Conservation (phyloP, 2,329 filamentous ascomycete species). For the Aspergillus spinulosporus region DNA sequence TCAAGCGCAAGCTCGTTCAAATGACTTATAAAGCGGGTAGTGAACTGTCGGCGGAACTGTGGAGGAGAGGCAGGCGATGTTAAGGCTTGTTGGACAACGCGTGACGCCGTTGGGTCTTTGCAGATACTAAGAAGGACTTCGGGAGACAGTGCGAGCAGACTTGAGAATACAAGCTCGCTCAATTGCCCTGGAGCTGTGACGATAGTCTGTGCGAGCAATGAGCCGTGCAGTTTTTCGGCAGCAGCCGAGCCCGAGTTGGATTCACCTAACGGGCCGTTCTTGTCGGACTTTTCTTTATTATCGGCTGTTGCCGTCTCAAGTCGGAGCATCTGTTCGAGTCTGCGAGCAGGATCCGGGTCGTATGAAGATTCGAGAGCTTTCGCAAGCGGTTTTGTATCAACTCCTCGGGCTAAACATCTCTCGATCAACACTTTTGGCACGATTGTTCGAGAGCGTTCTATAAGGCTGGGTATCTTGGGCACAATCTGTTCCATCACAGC, state of each 20-base stretch:
- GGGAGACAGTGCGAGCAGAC: constrained; percentile 61
- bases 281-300: constrained; percentile 47
- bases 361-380: constrained; percentile 60
- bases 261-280: constrained; percentile 15
- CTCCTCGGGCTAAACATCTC: constrained; percentile 69
- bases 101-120: constrained; percentile 59
- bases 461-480: constrained; percentile 70
- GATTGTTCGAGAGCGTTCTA: constrained; percentile 73
- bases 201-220: constrained; percentile 77
- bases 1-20: constrained; percentile 63
- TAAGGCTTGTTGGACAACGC: constrained; percentile 65
- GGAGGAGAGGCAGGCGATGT: constrained; percentile 53
- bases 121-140: constrained; percentile 65
- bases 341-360: constrained; percentile 49
- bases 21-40: constrained; percentile 62
- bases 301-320: constrained; percentile 53
- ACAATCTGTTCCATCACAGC: constrained; percentile 70
- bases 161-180: constrained; percentile 69
- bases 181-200: constrained; percentile 70
- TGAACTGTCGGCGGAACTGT: constrained; percentile 63
- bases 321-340: constrained; percentile 62
- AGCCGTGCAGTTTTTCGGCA: constrained; percentile 70
- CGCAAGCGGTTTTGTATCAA: constrained; percentile 58
- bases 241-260: constrained; percentile 41
- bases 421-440: constrained; percentile 82